phyloP scores from a whole-genome alignment of 2,329 filamentous ascomycete genomes.

The Alternaria rosae region DNA sequence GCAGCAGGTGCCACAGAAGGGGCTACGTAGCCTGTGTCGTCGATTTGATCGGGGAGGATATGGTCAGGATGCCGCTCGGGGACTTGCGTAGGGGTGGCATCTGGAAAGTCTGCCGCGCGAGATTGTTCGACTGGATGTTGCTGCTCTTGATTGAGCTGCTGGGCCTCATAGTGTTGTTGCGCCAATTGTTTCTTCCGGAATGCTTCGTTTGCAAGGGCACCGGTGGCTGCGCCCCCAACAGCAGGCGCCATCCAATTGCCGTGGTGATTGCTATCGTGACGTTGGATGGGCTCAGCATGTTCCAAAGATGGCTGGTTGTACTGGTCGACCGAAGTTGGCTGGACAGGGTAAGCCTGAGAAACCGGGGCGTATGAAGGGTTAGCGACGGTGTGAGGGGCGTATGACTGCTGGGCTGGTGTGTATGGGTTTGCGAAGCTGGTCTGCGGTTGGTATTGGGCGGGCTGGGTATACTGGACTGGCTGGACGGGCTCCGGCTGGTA shows the following conservation, averaged over 20 bases:
- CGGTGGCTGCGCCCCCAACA: slow-evolving; percentile 54
- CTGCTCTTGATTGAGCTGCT: slow-evolving; percentile 30
- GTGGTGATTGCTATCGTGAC: slow-evolving; percentile 55
- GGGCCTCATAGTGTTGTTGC: slow-evolving; percentile 34
- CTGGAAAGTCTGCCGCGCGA: slow-evolving; percentile 1
- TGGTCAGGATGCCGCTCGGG: slow-evolving; percentile 25
- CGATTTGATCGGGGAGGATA: slow-evolving; percentile 16
- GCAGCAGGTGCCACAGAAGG: slow-evolving; percentile 8
- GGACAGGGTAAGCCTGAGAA: slow-evolving; percentile 4
- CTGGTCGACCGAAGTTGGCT: slow-evolving; percentile 1
- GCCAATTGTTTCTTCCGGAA: slow-evolving; percentile 41
- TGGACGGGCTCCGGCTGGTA: slow-evolving; percentile 29
- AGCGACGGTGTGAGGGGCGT: slow-evolving; percentile 5
- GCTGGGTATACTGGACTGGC: slow-evolving; percentile 8
- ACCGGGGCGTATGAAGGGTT: neutral
- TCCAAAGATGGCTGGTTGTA: slow-evolving; percentile 6
- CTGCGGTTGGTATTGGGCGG: slow-evolving; percentile 21
- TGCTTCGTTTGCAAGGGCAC: slow-evolving; percentile 49
- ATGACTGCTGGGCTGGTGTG: slow-evolving; percentile 21
- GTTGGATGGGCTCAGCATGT: slow-evolving; percentile 19
- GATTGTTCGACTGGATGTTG: slow-evolving; percentile 10
- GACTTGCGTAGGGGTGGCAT: slow-evolving; percentile 13
- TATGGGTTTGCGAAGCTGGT: slow-evolving; percentile 27
- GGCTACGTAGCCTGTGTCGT: slow-evolving; percentile 18
- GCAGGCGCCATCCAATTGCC: slow-evolving; percentile 63